Evolutionary conservation across 1,284 basidiomycete genomes (phyloP).

Genomic region (Cerioporus squamosus): DNA sequence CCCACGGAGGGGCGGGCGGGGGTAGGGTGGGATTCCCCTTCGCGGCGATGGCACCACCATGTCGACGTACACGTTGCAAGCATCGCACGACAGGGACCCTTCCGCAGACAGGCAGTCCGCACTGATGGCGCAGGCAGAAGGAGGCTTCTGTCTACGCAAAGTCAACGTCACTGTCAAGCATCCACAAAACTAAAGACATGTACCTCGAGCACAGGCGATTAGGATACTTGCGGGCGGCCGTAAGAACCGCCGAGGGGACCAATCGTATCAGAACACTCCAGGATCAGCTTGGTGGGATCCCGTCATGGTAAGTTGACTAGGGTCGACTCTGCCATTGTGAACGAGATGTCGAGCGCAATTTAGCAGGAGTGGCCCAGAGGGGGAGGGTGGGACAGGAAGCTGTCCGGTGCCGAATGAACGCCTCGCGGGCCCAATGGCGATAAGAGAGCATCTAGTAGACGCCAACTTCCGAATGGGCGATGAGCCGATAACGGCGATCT

Average conservation of each 20-base stretch:
- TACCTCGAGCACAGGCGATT: neutral
- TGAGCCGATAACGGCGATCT: conserved; percentile 23
- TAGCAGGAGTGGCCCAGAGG: conserved; percentile 5
- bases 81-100: conserved; percentile 7
- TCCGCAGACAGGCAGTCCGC: neutral
- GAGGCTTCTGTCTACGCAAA: neutral
- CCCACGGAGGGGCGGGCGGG: conserved; percentile 11
- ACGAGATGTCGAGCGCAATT: neutral
- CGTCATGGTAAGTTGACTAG: no score
- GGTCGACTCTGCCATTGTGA: neutral
- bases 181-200: neutral
- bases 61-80: conserved; percentile 1
- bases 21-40: conserved; percentile 16
- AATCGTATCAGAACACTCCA: no score
- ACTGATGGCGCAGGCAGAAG: neutral
- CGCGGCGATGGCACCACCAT: neutral
- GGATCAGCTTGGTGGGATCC: conserved; percentile 8
- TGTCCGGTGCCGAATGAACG: conserved; percentile 24
- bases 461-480: conserved; percentile 1
- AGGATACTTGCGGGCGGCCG: no score
- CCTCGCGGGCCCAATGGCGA: conserved; percentile 17
- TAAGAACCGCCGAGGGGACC: no score
- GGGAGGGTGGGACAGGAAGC: conserved; percentile 10
- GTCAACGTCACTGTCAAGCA: neutral
- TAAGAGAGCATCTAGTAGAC: conserved; percentile 9